A percentile compares a stretch with the other conserved stretches of the same genome.
Conservation (phyloP, 805 yeast species). For the Zygosaccharomyces rouxii region DNA sequence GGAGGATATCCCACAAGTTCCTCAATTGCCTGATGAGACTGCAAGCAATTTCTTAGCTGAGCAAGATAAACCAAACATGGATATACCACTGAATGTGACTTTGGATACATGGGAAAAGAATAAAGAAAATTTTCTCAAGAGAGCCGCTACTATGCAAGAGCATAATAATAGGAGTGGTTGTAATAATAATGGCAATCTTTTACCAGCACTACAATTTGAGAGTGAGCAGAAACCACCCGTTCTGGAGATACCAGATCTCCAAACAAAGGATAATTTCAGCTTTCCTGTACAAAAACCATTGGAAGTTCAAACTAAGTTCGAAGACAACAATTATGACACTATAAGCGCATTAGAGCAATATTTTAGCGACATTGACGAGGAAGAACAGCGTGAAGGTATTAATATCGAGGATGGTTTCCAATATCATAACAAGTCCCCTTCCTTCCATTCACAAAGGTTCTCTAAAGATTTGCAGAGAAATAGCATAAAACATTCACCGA, state of each 20-base stretch:
- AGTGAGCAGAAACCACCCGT: constrained; percentile 1
- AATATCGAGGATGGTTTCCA: constrained; percentile 25
- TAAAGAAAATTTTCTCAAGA: constrained; percentile 14
- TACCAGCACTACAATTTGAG: constrained; percentile 19
- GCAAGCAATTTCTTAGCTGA: constrained; percentile 7
- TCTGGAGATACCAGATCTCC: constrained; percentile 2
- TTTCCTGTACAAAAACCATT: constrained; percentile 17
- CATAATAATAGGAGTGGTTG: background rate
- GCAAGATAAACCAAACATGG: constrained; percentile 6
- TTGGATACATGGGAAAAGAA: constrained; percentile 27
- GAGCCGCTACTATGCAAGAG: constrained; percentile 16
- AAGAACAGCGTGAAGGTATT: constrained; percentile 15
- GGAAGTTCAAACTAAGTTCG: background rate
- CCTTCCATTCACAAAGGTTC: constrained; percentile 12
- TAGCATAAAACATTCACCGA: constrained; percentile 31
- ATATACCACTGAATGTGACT: constrained; percentile 19
- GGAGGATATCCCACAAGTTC: constrained; percentile 22
- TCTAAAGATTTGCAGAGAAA: constrained; percentile 18
- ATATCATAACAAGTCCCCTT: constrained; percentile 20
- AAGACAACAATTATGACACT: constrained; percentile 16
- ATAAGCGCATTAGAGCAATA: constrained; percentile 31
- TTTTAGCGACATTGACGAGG: constrained; percentile 17
- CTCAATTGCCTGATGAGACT: constrained; percentile 9
- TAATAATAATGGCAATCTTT: constrained; percentile 4
- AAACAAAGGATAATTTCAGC: constrained; percentile 16